These are phyloP conservation scores for Lipomyces yamanashiensis DNA, from an alignment of 805 yeast species.

Conservation along the genomic window DNA sequence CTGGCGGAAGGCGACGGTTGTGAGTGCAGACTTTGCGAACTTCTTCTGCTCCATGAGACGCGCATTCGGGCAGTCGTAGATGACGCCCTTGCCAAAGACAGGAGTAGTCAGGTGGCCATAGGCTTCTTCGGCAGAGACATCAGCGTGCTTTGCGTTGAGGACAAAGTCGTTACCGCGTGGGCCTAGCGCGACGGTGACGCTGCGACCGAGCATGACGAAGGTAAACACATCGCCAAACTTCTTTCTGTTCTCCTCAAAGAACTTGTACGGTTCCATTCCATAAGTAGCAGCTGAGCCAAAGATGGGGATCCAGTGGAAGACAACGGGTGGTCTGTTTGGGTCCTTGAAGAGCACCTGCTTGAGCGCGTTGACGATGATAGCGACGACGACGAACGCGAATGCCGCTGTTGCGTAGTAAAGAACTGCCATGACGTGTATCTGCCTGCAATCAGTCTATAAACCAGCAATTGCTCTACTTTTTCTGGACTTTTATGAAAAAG, in stretches of 20 bases:
- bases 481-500: no score
- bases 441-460: no score
- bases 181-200: conserved; percentile 94
- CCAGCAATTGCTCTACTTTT: background rate
- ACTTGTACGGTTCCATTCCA: conserved; percentile 92
- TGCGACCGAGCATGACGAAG: conserved; percentile 83
- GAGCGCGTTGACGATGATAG: conserved; percentile 43
- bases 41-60: conserved; percentile 98
- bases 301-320: conserved; percentile 94
- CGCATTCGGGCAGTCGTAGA: conserved; percentile 93
- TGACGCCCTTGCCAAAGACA: conserved; percentile 95
- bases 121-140: conserved; percentile 95
- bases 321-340: conserved; percentile 83
- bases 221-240: conserved; percentile 94
- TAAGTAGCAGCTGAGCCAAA: conserved; percentile 86
- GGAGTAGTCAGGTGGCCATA: conserved; percentile 98
- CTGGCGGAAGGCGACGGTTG: conserved; percentile 76
- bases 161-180: conserved; percentile 98
- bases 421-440: background rate
- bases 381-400: conserved; percentile 21
- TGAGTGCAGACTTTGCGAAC: conserved; percentile 87
- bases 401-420: conserved; percentile 2
- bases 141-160: conserved; percentile 83
- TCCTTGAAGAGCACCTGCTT: conserved; percentile 44
- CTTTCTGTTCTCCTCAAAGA: conserved; percentile 75